Conservation (phyloP, 345 rosid species). For the Nasturtium officinale region DNA sequence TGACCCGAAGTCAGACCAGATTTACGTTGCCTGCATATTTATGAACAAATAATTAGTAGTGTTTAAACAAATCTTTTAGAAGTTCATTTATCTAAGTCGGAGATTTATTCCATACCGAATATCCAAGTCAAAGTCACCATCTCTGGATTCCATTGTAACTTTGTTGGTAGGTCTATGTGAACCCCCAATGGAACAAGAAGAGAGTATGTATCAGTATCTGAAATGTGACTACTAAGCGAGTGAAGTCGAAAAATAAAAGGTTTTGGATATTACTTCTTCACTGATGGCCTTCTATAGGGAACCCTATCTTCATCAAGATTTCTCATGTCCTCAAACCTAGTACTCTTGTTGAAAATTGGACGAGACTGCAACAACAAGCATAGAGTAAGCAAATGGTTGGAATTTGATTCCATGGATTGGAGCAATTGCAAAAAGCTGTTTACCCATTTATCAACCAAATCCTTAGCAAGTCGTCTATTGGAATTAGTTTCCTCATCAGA, state of each 20-base stretch:
- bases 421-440: constrained; percentile 7
- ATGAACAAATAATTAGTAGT: constrained; percentile 23
- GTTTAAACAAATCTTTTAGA: not conserved
- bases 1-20: constrained; percentile 71
- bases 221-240: constrained; percentile 7
- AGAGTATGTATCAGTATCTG: constrained; percentile 20
- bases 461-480: constrained; percentile 93
- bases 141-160: constrained; percentile 78
- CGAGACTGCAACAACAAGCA: constrained; percentile 70
- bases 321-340: constrained; percentile 97
- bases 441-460: constrained; percentile 99
- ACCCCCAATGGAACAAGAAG: not conserved
- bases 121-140: constrained; percentile 87
- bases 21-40: constrained; percentile 56
- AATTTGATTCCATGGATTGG: not conserved
- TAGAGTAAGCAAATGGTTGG: constrained; percentile 16
- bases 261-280: constrained; percentile 59
- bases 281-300: constrained; percentile 72
- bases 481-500: constrained; percentile 95
- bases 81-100: not conserved
- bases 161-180: constrained; percentile 64
- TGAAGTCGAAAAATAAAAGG: not conserved
- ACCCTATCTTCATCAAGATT: constrained; percentile 72
- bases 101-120: constrained; percentile 56
- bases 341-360: constrained; percentile 95